Evolutionary conservation across 2,329 filamentous ascomycete species (phyloP).

Genomic region (Aureobasidium sp.): DNA sequence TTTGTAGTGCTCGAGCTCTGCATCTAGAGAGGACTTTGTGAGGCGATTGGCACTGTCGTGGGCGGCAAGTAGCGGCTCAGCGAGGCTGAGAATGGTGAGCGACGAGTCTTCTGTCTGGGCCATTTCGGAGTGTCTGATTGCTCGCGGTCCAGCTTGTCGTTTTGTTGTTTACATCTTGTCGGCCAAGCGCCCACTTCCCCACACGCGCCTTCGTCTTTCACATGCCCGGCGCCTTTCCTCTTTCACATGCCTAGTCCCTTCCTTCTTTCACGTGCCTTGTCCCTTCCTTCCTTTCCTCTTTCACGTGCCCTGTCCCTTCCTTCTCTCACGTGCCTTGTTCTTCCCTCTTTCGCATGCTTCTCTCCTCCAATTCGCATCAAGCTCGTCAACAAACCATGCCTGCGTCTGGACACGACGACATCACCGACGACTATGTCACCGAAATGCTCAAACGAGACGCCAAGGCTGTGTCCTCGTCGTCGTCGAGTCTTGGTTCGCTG

Average conservation of each 20-base stretch:
- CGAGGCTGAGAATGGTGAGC: conserved; percentile 51
- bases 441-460: conserved; percentile 73
- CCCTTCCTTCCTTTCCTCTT: background rate
- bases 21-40: conserved; percentile 62
- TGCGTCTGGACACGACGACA: conserved; percentile 18
- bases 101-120: conserved; percentile 24
- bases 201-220: background rate
- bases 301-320: background rate
- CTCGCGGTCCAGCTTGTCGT: background rate
- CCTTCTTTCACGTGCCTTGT: background rate
- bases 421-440: conserved; percentile 72
- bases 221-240: too few species aligned
- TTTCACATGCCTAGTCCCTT: background rate
- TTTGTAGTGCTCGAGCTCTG: conserved; percentile 82
- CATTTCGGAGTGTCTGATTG: conserved; percentile 19
- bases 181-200: background rate
- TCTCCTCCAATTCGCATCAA: background rate
- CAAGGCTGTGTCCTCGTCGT: conserved; percentile 56
- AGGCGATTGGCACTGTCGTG: conserved; percentile 43
- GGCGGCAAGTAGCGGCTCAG: conserved; percentile 28
- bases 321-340: background rate
- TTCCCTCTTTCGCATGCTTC: background rate
- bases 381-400: conserved; percentile 12
- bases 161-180: conserved; percentile 5
- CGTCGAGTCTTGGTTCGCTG: conserved; percentile 60